phyloP scores from a whole-genome alignment of 2,329 filamentous ascomycete genomes.

The Colletotrichum noveboracense region DNA sequence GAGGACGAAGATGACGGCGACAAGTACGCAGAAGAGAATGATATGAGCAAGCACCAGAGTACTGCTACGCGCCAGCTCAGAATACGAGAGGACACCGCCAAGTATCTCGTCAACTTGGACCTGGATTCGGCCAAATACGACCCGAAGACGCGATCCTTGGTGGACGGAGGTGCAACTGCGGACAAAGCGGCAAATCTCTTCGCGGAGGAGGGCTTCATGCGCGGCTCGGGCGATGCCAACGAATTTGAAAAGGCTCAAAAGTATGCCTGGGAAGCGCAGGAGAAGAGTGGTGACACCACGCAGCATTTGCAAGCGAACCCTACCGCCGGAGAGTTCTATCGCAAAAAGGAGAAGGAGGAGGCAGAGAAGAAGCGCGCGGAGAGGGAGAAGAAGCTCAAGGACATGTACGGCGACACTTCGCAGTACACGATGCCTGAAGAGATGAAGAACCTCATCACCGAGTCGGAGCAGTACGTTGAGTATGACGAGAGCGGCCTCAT shows the following conservation, averaged over 20 bases:
- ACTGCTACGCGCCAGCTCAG: slow-evolving; percentile 90
- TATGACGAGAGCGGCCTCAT: slow-evolving; percentile 91
- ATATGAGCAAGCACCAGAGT: slow-evolving; percentile 93
- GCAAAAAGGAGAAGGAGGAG: slow-evolving; percentile 81
- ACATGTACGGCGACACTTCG: slow-evolving; percentile 79
- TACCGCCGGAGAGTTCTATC: slow-evolving; percentile 84
- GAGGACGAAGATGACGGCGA: slow-evolving; percentile 64
- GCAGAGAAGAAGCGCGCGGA: slow-evolving; percentile 71
- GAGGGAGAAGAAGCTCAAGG: slow-evolving; percentile 72
- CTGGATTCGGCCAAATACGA: slow-evolving; percentile 97
- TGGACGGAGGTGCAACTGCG: slow-evolving; percentile 80
- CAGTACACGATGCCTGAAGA: slow-evolving; percentile 61
- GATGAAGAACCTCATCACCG: slow-evolving; percentile 66
- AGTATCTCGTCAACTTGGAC: slow-evolving; percentile 94
- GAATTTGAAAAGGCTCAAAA: slow-evolving; percentile 90
- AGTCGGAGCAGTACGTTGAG: slow-evolving; percentile 88
- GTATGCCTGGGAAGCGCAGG: slow-evolving; percentile 96
- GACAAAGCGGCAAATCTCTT: slow-evolving; percentile 84
- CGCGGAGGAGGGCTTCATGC: slow-evolving; percentile 91
- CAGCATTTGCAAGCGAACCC: slow-evolving; percentile 96
- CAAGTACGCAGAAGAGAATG: slow-evolving; percentile 91
- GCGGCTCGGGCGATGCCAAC: slow-evolving; percentile 85
- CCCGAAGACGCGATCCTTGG: slow-evolving; percentile 91
- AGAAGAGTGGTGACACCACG: slow-evolving; percentile 77
- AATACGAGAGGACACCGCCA: slow-evolving; percentile 94